A percentile compares a stretch with the other conserved stretches of the same genome.
phyloP scores from a whole-genome alignment of 352 stramenopile genomes.

The Phytophthora capsici region DNA sequence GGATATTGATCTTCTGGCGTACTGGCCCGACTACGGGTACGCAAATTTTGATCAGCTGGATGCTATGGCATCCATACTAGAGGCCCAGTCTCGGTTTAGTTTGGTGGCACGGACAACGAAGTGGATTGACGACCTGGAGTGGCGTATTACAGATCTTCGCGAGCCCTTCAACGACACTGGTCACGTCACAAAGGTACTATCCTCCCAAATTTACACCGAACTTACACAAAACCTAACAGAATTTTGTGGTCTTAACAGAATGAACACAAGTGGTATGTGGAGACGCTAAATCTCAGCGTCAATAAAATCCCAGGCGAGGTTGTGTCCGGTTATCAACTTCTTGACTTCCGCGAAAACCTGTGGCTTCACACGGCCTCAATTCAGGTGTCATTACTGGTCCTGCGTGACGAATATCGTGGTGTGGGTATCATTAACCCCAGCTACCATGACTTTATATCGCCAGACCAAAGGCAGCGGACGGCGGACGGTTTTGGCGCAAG shows the following conservation, averaged over 20 bases:
- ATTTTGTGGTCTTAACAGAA: conserved; percentile 1
- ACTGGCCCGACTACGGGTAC: not conserved
- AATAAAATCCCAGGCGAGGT: not conserved
- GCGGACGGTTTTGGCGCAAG: not conserved
- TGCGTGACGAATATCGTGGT: not conserved
- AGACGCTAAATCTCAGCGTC: not conserved
- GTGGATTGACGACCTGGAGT: not conserved
- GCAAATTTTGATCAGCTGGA: not conserved
- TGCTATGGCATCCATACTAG: not conserved
- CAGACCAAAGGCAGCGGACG: not conserved
- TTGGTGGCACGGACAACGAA: not conserved
- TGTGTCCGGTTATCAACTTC: not conserved
- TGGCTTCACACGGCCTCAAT: not conserved
- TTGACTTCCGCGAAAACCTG: conserved; percentile 3
- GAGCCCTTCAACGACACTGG: not conserved
- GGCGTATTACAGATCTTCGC: not conserved
- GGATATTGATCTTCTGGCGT: not conserved
- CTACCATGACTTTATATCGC: not conserved
- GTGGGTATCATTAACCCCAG: not conserved
- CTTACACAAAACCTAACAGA: no score
- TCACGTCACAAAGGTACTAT: not conserved
- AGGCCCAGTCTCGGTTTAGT: not conserved
- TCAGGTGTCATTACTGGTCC: not conserved
- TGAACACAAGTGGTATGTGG: not conserved
- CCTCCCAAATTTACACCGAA: not conserved